Evolutionary conservation across 2,329 filamentous ascomycete species (phyloP), one percentile per base, ranked within the genome.

Genomic region (Ophiostoma perfectum): DNA sequence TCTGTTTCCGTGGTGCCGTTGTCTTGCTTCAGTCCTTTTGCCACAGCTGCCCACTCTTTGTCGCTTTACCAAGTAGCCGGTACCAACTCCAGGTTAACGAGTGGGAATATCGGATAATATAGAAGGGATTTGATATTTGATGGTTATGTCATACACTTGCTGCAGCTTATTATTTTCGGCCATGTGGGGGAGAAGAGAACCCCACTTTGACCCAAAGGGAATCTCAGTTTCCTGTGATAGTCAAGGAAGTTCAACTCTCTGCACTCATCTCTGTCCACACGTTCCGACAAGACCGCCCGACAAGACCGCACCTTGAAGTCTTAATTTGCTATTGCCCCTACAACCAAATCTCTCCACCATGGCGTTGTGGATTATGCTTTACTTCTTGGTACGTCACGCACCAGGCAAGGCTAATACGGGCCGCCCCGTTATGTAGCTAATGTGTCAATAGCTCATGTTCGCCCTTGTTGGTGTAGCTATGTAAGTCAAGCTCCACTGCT

Each of bases 401-500:
- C 38, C 5, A 42, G 14, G 3, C 18, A 11, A 62, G n/a, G 27
- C 36, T 1, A 39, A 39, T 12, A 9, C 58, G 58, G 39, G 16
- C 16, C 60, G 7, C 39, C 60, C 60, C 60, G 39, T 62, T 5
- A 36, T 62, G 60, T 63, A 16, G 39, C 60, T 63, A 41, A 63
- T 16, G 39, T n/a, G 14, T 27, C 60, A 18, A 63, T 63, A 63
- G 60, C 39, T 63, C 60, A 63, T 42, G 60, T n/a, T 63, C 39
- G 60, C 60, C 60, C 38, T 63, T 11, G 60, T 42, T 42, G 60
- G 60, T 39, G 60, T 63, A 2, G 60, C 60, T 8, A 63, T 63
- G 60, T 63, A 63, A 39, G 60, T 44, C 27, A 38, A 36, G 36
- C 16, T 63, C 16, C 39, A 18, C 39, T 62, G 36, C 27, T 41